Base-by-base conservation (phyloP, 179 eudicot species). In the Amaranthus tricolor region DNA sequence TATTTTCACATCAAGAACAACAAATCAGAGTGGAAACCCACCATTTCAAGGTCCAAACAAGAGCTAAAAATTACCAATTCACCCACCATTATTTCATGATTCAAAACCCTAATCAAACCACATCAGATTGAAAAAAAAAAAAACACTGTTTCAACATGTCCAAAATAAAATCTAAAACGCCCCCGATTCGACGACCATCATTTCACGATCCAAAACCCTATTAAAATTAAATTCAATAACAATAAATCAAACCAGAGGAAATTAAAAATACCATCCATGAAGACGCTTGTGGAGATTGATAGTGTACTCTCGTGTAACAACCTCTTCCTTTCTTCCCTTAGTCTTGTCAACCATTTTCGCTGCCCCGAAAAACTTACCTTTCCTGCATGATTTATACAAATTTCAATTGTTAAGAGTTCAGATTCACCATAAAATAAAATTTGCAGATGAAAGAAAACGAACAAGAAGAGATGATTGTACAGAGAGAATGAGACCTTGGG, bases 281-380 rank as follows among this genome's bases (percentile, higher is more conserved):
- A 90, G 77, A 56, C 94, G 86, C 68, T 88, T 90, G 86, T 90
- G 94, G 69, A 88, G 94, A 74, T 90, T 90, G 71, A 89, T 85
- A 64, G 93, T 89, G 80, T 87, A 89, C 88, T 89, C 93, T 75
- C 93, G 82, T 16, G 88, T 83, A 9, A 90, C 94, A 57, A 90
- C 91, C 68, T 90, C 91, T 70, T 90, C 94, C 72, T 90, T 90
- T 17, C 95, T 84, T 72, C 88, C 90, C 69, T 81, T 87, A n/a
- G 80, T 83, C 68, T 83, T 79, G 65, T 85, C 87, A 45, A 68
- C 85, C 84, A 84, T 82, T 82, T 80, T 80, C 74, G 60, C 63
- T 54, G 47, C 3, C 40, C n/a, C 3, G 10, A 40, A 50, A 50
- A 12, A 45, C 66, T 67, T 54, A 45, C 68, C 74, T 74, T 64